Conservation (phyloP, 1,284 basidiomycete species). For the Cerrena zonata region DNA sequence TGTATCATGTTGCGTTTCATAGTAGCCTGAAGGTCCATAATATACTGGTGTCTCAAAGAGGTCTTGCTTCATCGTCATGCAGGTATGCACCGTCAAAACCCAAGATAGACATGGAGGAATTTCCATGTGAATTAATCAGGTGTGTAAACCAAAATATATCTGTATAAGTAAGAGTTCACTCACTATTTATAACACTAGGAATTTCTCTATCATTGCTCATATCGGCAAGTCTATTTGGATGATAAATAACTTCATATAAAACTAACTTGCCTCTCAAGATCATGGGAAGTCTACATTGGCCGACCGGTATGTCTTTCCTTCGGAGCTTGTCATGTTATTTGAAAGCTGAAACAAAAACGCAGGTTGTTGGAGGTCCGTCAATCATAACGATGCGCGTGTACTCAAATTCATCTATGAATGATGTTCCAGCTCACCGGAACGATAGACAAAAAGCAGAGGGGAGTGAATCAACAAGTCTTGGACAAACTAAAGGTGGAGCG, state of each 20-base stretch:
- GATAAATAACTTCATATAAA: not conserved
- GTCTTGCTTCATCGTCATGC: conserved; percentile 30
- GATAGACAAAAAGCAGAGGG: conserved; percentile 59
- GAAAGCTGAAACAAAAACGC: too few species aligned
- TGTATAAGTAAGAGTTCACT: not conserved
- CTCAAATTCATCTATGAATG: conserved; percentile 5
- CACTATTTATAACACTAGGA: conserved; percentile 41
- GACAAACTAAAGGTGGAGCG: conserved; percentile 95
- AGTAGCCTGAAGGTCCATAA: conserved; percentile 12
- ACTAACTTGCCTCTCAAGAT: conserved; percentile 37
- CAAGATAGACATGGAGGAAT: conserved; percentile 58
- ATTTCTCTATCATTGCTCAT: conserved; percentile 92
- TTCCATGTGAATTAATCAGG: conserved; percentile 73
- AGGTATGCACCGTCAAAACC: conserved; percentile 25
- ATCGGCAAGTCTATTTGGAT: conserved; percentile 52
- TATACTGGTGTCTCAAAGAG: conserved; percentile 11
- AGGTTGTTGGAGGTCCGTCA: not conserved
- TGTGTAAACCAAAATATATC: conserved; percentile 26
- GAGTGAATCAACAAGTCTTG: conserved; percentile 81
- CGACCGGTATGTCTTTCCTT: conserved; percentile 59
- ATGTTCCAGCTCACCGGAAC: conserved; percentile 77
- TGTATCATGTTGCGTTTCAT: conserved; percentile 32
- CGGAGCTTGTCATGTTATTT: not conserved
- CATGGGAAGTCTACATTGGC: conserved; percentile 92
- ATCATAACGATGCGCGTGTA: conserved; percentile 47